Percentiles rank a stretch among this genome's conserved stretches.
phyloP scores from a whole-genome alignment of 2,329 filamentous ascomycete species.

The Clonostachys sp. region DNA sequence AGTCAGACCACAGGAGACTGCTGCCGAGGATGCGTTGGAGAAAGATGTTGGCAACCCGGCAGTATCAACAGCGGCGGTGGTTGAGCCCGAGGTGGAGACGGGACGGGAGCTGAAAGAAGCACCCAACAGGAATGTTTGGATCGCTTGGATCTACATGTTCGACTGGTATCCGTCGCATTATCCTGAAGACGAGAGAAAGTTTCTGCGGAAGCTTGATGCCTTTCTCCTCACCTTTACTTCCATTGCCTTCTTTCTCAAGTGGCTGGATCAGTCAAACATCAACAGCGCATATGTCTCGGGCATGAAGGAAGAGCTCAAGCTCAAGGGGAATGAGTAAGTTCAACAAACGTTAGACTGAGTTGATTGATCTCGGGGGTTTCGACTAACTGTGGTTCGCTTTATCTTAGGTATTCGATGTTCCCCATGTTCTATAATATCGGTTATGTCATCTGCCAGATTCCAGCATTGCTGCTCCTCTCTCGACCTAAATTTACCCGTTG shows the following conservation, averaged over 20 bases:
- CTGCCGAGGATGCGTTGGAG: too few species aligned
- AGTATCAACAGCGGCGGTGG: too few species aligned
- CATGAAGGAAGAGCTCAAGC: constrained; percentile 43
- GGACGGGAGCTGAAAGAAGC: constrained; percentile 2
- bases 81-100: neutral
- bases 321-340: constrained; percentile 44
- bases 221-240: constrained; percentile 26
- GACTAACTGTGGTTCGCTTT: too few species aligned
- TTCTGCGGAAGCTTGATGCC: constrained; percentile 18
- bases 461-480: constrained; percentile 44
- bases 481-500: constrained; percentile 38
- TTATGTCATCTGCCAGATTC: constrained; percentile 44
- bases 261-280: constrained; percentile 37
- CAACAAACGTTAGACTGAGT: too few species aligned
- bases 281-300: constrained; percentile 51
- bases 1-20: too few species aligned
- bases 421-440: constrained; percentile 39
- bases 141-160: constrained; percentile 18
- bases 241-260: constrained; percentile 40
- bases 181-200: constrained; percentile 14
- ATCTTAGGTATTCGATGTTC: constrained; percentile 35
- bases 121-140: constrained; percentile 7
- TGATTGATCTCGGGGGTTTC: too few species aligned
- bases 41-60: too few species aligned
- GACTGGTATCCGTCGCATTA: constrained; percentile 25